Base-by-base conservation (phyloP, 352 stramenopile genomes). In the Globisporangium acanthophoron region DNA sequence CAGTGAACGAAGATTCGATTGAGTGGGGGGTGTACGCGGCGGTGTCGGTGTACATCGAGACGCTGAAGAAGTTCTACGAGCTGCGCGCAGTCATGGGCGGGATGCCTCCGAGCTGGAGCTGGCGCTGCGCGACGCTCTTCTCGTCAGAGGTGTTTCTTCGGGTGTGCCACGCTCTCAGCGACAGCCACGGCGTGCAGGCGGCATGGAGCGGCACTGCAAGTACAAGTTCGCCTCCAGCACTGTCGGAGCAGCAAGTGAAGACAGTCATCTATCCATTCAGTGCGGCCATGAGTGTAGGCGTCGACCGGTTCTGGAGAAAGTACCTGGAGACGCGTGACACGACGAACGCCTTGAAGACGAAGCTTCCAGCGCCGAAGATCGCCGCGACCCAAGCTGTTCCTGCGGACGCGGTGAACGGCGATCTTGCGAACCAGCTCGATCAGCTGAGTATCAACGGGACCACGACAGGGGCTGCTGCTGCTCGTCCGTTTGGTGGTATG, bases 141-240 rank as follows among this genome's bases (percentile, higher is more conserved):
- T 90, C 78, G 9, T 65, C 75, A 7, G 80, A 89, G 58, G 67
- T 88, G 27, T 89, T 88, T 55, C 43, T 85, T n/a, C 63, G 66
- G 24, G 70, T 88, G 3, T 89, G 73, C 21, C 53, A 70, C 1
- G 24, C 35, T 11, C 37, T 65, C 20, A 59, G 45, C 31, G 43
- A 13, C n/a, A 49, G 48, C 2, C 31, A 21, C 3, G 58, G 52
- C 18, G 51, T 51, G 11, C 63, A 64, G 3, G 54, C 52, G 0
- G 72, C 54, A 15, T 57, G 16, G 40, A 64, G 52, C 29, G 65
- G 56, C 46, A 45, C 59, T 11, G n/a, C 29, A 1, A 53, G 43
- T 5, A 45, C 37, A 3, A 18, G 18, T 4, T 24, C 29, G 0
- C 40, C n/a, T 15, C 13, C 39, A 11, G 43, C 37, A 0, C 67